Percentiles rank a stretch among this genome's conserved stretches.
Evolutionary conservation across 768 basidiomycete species (phyloP).

Genomic region (Tulasnella calospora): DNA sequence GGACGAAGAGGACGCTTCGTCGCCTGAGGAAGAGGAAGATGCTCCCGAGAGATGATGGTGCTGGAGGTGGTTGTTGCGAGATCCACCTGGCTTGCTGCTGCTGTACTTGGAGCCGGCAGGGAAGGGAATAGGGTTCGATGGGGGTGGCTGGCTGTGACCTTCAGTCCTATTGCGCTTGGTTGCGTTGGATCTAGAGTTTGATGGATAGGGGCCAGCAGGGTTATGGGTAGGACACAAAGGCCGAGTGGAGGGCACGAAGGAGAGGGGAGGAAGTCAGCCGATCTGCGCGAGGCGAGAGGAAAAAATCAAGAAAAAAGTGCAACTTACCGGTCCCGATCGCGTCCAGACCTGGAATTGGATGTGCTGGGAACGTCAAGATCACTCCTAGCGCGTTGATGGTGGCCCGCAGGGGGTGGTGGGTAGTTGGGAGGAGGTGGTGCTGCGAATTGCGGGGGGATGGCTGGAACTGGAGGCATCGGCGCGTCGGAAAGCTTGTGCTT

Average conservation of each 20-base stretch:
- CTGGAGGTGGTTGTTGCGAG: not conserved
- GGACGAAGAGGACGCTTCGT: constrained; percentile 19
- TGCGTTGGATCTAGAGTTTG: not conserved
- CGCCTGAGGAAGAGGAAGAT: constrained; percentile 9
- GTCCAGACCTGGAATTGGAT: not conserved
- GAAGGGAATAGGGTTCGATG: not conserved
- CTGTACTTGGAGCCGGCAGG: not conserved
- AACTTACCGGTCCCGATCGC: constrained; percentile 7
- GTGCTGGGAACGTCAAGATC: not conserved
- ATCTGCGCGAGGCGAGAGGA: not conserved
- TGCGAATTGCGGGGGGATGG: constrained; percentile 19
- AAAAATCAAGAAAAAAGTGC: not conserved
- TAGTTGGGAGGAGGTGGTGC: constrained; percentile 17
- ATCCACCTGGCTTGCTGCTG: not conserved
- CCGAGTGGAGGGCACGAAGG: not conserved
- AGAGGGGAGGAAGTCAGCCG: not conserved
- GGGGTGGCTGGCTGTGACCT: not conserved
- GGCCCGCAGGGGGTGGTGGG: constrained; percentile 11
- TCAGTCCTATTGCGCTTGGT: not conserved
- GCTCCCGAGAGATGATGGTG: constrained; percentile 4
- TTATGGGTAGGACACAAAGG: not conserved
- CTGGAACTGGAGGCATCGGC: constrained; percentile 15
- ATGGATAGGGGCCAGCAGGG: not conserved
- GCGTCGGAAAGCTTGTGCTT: constrained; percentile 1
- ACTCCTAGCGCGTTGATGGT: constrained; percentile 2